These are phyloP conservation scores for Isochrysis galbana DNA, from an alignment of 78 protist genomes.

Conservation along the genomic window DNA sequence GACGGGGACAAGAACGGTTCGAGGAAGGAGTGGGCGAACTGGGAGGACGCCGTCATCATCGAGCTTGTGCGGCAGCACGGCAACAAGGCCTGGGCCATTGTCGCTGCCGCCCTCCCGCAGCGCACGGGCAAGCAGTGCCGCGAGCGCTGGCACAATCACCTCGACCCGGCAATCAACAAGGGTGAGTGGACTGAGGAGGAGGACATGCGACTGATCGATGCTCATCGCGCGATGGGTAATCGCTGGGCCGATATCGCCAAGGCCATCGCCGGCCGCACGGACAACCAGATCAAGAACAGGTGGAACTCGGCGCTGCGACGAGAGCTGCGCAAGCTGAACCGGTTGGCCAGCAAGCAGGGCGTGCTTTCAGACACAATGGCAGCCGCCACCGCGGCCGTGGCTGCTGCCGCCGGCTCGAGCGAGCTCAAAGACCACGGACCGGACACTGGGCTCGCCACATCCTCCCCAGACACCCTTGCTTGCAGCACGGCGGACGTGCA, in stretches of 20 bases:
- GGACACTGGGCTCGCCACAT: too few species aligned
- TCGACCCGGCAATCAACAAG: neutral
- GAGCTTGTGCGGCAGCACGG: neutral
- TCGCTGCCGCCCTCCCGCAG: neutral
- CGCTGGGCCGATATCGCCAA: conserved; percentile 36
- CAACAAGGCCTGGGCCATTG: neutral
- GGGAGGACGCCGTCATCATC: neutral
- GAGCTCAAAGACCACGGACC: too few species aligned
- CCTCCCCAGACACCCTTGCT: too few species aligned
- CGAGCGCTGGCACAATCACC: too few species aligned
- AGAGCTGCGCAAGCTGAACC: conserved; percentile 31
- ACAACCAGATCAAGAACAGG: conserved; percentile 40
- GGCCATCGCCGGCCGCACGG: conserved; percentile 22
- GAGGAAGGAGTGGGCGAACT: neutral
- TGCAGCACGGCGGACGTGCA: too few species aligned
- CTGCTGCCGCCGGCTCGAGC: neutral
- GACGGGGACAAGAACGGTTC: too few species aligned
- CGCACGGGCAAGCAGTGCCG: conserved; percentile 30
- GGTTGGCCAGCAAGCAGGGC: neutral
- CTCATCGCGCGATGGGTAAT: neutral
- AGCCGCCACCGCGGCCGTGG: neutral
- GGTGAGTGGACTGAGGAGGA: neutral
- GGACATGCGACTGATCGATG: neutral
- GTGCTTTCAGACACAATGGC: neutral
- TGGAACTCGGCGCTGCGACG: conserved; percentile 43